These are phyloP conservation scores for Populus pruinosa DNA, from an alignment of 345 rosid genomes.

Conservation along the genomic window DNA sequence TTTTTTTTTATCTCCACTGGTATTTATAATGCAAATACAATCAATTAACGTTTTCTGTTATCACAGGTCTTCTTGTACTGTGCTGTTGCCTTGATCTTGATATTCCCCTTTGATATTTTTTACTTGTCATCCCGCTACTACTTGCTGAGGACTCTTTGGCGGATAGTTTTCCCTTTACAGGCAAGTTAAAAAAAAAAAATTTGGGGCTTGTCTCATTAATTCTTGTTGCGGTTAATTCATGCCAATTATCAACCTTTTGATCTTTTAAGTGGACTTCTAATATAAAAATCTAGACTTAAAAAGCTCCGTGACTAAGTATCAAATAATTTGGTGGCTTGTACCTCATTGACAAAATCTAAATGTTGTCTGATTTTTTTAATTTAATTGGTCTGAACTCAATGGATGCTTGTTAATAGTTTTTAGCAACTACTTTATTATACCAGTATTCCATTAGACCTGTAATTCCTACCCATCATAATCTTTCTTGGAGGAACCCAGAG, in stretches of 20 bases:
- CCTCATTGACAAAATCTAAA: background rate
- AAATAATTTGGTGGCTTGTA: background rate
- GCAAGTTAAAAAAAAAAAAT: constrained; percentile 33
- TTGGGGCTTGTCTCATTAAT: constrained; percentile 2
- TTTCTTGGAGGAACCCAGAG: background rate
- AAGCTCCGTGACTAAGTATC: background rate
- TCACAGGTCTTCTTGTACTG: constrained; percentile 79
- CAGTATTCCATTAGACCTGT: background rate
- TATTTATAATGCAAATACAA: background rate
- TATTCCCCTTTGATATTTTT: constrained; percentile 86
- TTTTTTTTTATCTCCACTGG: background rate
- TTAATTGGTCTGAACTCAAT: background rate
- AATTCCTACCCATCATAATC: background rate
- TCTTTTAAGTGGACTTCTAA: background rate
- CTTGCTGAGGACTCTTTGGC: constrained; percentile 81
- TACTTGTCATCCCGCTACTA: constrained; percentile 75
- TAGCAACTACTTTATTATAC: background rate
- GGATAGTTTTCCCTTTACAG: constrained; percentile 86
- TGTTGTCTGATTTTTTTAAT: background rate
- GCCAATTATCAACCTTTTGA: constrained; percentile 1
- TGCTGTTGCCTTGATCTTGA: constrained; percentile 57
- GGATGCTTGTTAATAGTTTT: background rate
- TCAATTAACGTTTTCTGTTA: background rate
- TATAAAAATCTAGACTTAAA: background rate
- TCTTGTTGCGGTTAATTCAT: background rate